These are phyloP conservation scores for Mycoemilia scoparia DNA, from an alignment of 192 early-diverging fungal species.

Conservation along the genomic window DNA sequence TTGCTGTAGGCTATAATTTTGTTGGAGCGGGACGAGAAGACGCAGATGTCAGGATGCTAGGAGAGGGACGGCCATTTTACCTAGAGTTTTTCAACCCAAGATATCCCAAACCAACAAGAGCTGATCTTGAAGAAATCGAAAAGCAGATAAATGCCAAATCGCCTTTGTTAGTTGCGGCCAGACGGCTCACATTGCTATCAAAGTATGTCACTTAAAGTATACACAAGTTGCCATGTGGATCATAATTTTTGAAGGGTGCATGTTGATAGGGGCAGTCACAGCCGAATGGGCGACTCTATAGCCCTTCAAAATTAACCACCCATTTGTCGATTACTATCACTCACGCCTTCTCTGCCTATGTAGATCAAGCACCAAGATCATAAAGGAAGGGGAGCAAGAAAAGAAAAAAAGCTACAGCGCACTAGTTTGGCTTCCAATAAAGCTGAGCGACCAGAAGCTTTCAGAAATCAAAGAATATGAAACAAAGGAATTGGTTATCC, in stretches of 20 bases:
- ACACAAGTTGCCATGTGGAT: no score
- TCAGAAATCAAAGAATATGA: constrained; percentile 32
- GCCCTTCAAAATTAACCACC: no score
- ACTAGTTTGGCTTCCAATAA: constrained; percentile 44
- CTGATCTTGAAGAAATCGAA: constrained; percentile 29
- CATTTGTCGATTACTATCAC: no score
- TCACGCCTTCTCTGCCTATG: no score
- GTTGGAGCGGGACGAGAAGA: constrained; percentile 79
- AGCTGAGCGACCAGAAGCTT: constrained; percentile 31
- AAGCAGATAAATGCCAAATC: constrained; percentile 19
- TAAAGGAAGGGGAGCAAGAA: constrained; percentile 56
- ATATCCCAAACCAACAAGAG: constrained; percentile 11
- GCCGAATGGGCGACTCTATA: no score
- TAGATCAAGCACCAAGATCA: constrained; percentile 32
- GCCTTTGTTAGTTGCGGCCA: constrained; percentile 37
- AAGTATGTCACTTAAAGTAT: no score
- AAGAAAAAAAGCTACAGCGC: constrained; percentile 56
- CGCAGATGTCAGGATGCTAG: constrained; percentile 87
- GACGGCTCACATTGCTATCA: no score
- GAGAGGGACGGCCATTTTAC: constrained; percentile 81
- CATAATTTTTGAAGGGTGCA: no score
- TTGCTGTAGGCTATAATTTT: constrained; percentile 68
- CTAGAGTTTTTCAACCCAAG: constrained; percentile 71
- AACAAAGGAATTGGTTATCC: constrained; percentile 26
- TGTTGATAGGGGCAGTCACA: no score